Base-by-base conservation (phyloP, 2,329 filamentous ascomycete genomes). In the Chrysoporthe austroafricana region DNA sequence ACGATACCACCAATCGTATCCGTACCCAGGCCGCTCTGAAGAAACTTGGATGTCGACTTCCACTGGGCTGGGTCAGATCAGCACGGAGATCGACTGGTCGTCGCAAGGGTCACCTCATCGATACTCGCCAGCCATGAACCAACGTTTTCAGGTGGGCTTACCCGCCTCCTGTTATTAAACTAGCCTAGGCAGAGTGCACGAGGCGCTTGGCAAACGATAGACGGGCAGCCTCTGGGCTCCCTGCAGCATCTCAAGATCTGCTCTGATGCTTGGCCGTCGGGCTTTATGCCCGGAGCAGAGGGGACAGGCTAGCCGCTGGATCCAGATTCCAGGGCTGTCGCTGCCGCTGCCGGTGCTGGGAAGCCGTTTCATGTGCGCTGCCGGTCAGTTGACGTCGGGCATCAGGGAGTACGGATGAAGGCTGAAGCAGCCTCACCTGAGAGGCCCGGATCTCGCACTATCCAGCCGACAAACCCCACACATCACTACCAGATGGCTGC, bases 41-140 rank as follows among this genome's bases (percentile, higher is more conserved):
- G 58, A 68, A 68, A 62, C 63, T 50, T 50, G 58, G 50, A 61
- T 62, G 46, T 50, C 54, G 48, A 58, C 34, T 43, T 44, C 58
- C 56, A 16, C n/a, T 50, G 26, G 39, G 32, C 62, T 32, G 21
- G 56, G 52, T 21, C 39, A 64, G 61, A 62, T 64, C 61, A 64
- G 44, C 54, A 60, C 36, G 43, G 36, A 34, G 39, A 65, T 56
- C 66, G 44, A 34, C 44, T 58, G 58, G 58, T 32, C 18, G n/a
- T 57, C 46, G 43, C 58, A 57, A 59, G 58, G 61, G 62, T 66
- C 63, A 62, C 43, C 57, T 56, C 62, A 32, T 62, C 26, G 39
- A 34, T 60, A 1, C 6, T 11, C 32, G 16, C 61, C 46, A 54
- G 44, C 61, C 61, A 21, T 54, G 60, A 36, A 58, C 61, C 60